Base-by-base conservation (phyloP, 257 asterid genomes). In the Fraxinus anomala region DNA sequence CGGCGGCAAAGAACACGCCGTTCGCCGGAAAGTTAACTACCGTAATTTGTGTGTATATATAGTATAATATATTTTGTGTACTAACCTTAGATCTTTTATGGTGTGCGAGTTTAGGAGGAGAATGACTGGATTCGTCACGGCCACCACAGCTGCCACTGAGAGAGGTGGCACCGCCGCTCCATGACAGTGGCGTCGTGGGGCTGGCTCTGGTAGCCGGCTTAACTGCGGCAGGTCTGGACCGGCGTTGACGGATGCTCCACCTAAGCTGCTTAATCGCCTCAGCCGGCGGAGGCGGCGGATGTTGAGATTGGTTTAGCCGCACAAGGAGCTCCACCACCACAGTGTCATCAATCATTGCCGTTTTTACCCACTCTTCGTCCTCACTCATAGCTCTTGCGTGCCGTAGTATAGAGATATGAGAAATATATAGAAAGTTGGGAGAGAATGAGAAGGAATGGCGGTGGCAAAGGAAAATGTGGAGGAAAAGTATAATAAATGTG, bases 111-210 rank as follows among this genome's bases (percentile, higher is more conserved):
- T 85, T 83, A 47, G 72, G 49, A 34, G 34, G 39, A 33, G 71
- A 59, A 30, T 61, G 82, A 73, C 82, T 80, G 47, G 87, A 87
- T 78, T 89, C 92, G 4, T 77, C 77, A 10, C 80, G 85, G 66
- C 83, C 85, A 42, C 80, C 81, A 66, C 81, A 89, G 68, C 91
- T 89, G 47, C 90, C 89, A 81, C 92, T 87, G 83, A 74, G 51
- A 69, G 93, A 87, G 74, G 90, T 86, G 78, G 84, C 91, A 71
- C 89, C 92, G 80, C 67, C 67, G 30, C 92, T 88, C 87, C 91
- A 91, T 5, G 96, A 87, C 16, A 92, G 88, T 67, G 96, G 97
- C 12, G 96, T 92, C 24, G 91, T 88, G 4, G 97, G 97, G 78
- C 97, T 92, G 70, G 79, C 92, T 36, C 92, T 76, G 21, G 80